These are phyloP conservation scores for Peziza echinospora DNA, from an alignment of 495 filamentous ascomycete species.

Conservation along the genomic window DNA sequence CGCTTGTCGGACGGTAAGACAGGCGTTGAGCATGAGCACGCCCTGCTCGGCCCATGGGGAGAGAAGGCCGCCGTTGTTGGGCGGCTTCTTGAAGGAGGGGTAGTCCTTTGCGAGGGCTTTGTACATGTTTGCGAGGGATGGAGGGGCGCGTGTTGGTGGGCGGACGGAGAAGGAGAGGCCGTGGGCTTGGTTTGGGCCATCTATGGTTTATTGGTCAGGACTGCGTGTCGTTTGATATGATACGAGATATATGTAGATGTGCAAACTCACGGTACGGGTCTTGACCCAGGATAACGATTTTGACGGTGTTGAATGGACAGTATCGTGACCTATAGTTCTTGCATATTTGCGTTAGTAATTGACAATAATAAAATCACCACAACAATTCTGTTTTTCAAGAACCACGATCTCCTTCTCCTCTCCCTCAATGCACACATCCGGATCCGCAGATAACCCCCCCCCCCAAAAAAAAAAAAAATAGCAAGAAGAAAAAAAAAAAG, in stretches of 20 bases:
- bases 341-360: no score
- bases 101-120: constrained; percentile 68
- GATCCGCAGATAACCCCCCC: no score
- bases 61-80: constrained; percentile 55
- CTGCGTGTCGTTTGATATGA: background rate
- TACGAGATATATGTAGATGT: background rate
- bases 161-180: constrained; percentile 88
- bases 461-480: no score
- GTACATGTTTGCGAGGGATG: constrained; percentile 82
- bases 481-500: no score
- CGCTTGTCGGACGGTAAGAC: constrained; percentile 73
- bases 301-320: constrained; percentile 69
- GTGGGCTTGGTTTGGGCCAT: constrained; percentile 87
- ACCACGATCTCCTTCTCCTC: no score
- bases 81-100: constrained; percentile 50
- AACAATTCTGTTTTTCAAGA: no score
- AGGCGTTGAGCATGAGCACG: constrained; percentile 80
- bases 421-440: no score
- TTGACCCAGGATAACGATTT: constrained; percentile 78
- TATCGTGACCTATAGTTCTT: no score
- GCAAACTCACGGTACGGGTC: constrained; percentile 52
- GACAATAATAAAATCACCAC: no score
- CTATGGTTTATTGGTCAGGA: constrained; percentile 3
- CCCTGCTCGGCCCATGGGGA: constrained; percentile 86
- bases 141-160: constrained; percentile 67